Evolutionary conservation across 169 alveolate genomes (phyloP).

Genomic region (Fabrea salina): DNA sequence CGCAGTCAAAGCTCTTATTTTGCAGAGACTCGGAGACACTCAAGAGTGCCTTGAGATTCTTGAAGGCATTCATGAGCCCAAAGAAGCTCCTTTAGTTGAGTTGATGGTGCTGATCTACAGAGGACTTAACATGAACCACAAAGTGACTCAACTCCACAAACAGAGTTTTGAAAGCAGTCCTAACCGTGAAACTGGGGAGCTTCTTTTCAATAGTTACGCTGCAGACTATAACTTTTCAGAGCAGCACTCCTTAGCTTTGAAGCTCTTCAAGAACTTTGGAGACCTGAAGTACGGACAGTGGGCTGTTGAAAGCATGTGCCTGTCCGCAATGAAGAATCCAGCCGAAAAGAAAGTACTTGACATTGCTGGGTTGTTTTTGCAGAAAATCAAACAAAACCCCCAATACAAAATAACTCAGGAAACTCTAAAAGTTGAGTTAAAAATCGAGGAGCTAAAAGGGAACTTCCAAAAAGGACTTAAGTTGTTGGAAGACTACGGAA

Average conservation of each 20-base stretch:
- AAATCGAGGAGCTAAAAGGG: slow-evolving; percentile 1
- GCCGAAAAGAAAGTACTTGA: background rate
- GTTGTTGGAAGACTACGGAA: background rate
- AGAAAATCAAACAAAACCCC: background rate
- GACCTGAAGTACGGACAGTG: background rate
- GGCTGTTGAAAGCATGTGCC: slow-evolving; percentile 7
- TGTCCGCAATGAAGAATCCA: background rate
- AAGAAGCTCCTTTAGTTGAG: background rate
- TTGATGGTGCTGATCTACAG: background rate
- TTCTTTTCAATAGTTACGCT: background rate
- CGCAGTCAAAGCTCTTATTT: background rate
- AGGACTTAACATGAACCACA: background rate
- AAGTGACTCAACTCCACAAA: background rate
- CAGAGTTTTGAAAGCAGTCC: background rate
- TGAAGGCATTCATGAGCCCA: background rate
- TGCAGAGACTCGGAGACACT: slow-evolving; percentile 4
- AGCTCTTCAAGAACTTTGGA: background rate
- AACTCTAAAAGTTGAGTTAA: background rate
- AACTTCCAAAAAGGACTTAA: background rate
- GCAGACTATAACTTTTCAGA: background rate
- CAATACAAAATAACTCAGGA: background rate
- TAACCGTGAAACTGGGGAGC: background rate
- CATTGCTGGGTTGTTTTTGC: background rate
- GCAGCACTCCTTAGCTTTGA: background rate
- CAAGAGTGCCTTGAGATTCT: background rate